A percentile compares a stretch with the other conserved stretches of the same genome.
Evolutionary conservation across 1,284 basidiomycete genomes (phyloP).

Genomic region (Leccinum angustisporum): DNA sequence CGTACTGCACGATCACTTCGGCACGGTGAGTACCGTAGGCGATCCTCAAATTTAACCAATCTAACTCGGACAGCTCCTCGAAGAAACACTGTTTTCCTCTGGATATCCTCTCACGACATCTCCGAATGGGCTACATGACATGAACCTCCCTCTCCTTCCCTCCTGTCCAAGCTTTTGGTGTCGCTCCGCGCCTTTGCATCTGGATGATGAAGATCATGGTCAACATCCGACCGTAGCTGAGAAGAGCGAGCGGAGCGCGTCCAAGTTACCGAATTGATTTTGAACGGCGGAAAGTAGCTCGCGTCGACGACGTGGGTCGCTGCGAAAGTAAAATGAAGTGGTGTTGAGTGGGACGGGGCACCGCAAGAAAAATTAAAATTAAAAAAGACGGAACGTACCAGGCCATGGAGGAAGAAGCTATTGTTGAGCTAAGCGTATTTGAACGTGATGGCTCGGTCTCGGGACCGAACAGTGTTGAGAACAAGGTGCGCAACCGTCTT

Average conservation of each 20-base stretch:
- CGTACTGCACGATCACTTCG: slow-evolving; percentile 84
- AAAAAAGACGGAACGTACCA: slow-evolving; percentile 53
- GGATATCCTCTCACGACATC: slow-evolving; percentile 96
- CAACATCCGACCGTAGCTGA: slow-evolving; percentile 70
- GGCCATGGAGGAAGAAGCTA: slow-evolving; percentile 83
- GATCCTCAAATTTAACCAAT: slow-evolving; percentile 77
- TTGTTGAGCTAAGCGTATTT: slow-evolving; percentile 94
- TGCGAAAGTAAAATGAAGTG: not conserved
- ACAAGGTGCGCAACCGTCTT: slow-evolving; percentile 74
- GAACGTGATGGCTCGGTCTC: slow-evolving; percentile 58
- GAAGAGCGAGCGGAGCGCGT: slow-evolving; percentile 75
- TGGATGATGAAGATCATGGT: slow-evolving; percentile 64
- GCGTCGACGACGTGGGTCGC: slow-evolving; percentile 50
- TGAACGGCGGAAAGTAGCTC: slow-evolving; percentile 45
- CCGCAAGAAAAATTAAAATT: not conserved
- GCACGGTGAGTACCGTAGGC: slow-evolving; percentile 47
- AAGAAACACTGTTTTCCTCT: slow-evolving; percentile 90
- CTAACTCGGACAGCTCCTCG: slow-evolving; percentile 65
- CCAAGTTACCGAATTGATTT: slow-evolving; percentile 60
- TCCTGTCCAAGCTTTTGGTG: slow-evolving; percentile 77
- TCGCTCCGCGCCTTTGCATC: slow-evolving; percentile 79
- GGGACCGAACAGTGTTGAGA: slow-evolving; percentile 64
- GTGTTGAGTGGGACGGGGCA: not conserved
- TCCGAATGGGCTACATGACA: slow-evolving; percentile 87
- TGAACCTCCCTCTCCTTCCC: slow-evolving; percentile 81